Evolutionary conservation across 257 asterid genomes (phyloP).

Genomic region (Ligustrum vulgare): DNA sequence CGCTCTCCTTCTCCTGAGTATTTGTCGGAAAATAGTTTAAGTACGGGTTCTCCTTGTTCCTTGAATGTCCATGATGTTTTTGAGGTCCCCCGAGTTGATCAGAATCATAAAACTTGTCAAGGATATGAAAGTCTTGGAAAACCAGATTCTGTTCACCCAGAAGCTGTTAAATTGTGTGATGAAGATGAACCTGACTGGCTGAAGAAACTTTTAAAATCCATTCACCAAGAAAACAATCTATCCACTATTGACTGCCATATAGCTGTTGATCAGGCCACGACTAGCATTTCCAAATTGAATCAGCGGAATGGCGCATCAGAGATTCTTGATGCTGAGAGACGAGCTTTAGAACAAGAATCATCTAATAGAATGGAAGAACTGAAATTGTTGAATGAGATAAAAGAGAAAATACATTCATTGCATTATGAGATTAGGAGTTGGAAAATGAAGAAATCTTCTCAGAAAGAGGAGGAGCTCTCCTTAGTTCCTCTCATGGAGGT

Average conservation of each 20-base stretch:
- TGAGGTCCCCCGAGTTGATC: slow-evolving; percentile 75
- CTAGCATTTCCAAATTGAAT: slow-evolving; percentile 29
- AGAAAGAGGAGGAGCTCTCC: slow-evolving; percentile 34
- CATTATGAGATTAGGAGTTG: slow-evolving; percentile 48
- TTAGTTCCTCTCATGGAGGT: slow-evolving; percentile 50
- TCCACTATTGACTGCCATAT: slow-evolving; percentile 40
- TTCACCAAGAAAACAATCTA: slow-evolving; percentile 34
- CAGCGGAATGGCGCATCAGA: slow-evolving; percentile 38
- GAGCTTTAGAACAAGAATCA: slow-evolving; percentile 22
- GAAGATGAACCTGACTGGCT: slow-evolving; percentile 62
- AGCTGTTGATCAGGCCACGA: slow-evolving; percentile 36
- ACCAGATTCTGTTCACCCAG: slow-evolving; percentile 30
- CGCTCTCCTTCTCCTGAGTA: slow-evolving; percentile 38
- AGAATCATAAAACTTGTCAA: slow-evolving; percentile 13
- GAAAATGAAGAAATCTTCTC: slow-evolving; percentile 35
- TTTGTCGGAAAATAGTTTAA: slow-evolving; percentile 21
- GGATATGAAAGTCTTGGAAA: slow-evolving; percentile 33
- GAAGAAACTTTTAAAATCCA: slow-evolving; percentile 53
- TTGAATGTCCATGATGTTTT: slow-evolving; percentile 76
- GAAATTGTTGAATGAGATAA: slow-evolving; percentile 63
- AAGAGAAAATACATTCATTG: slow-evolving; percentile 46
- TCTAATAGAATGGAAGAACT: slow-evolving; percentile 48
- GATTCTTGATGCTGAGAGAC: slow-evolving; percentile 42
- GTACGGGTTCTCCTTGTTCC: slow-evolving; percentile 35
- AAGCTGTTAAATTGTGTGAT: slow-evolving; percentile 29